These are phyloP conservation scores for Citropsis articulata DNA, from an alignment of 345 rosid genomes.

Conservation along the genomic window DNA sequence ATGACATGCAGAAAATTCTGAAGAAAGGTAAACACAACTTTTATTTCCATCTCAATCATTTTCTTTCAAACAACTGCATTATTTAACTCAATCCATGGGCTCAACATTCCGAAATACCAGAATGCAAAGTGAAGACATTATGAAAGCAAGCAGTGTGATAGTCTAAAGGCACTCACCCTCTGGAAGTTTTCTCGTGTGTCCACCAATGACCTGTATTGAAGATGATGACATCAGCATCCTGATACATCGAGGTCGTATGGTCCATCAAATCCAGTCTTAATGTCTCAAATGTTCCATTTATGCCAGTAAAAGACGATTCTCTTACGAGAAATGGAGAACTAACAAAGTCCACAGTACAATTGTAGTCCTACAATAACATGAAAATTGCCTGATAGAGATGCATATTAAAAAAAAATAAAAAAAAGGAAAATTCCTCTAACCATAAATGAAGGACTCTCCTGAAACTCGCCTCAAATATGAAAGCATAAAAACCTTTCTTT, in stretches of 20 bases:
- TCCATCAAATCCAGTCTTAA: conserved; percentile 88
- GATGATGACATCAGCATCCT: conserved; percentile 70
- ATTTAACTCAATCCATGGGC: background rate
- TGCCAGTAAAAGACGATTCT: conserved; percentile 54
- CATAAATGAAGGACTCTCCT: background rate
- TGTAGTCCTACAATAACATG: conserved; percentile 58
- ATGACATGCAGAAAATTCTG: background rate
- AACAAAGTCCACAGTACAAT: conserved; percentile 82
- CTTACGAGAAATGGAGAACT: conserved; percentile 80
- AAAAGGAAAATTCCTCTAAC: background rate
- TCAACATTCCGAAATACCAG: background rate
- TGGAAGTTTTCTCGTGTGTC: conserved; percentile 95
- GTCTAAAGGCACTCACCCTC: conserved; percentile 46
- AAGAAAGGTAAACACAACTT: background rate
- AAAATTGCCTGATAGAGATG: conserved; percentile 4
- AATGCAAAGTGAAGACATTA: background rate
- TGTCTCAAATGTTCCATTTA: conserved; percentile 62
- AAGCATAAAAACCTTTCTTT: conserved; percentile 80
- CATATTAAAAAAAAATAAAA: background rate
- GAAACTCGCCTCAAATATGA: conserved; percentile 70
- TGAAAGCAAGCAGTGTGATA: background rate
- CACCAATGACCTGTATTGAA: conserved; percentile 98
- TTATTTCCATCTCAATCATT: background rate
- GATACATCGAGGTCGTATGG: conserved; percentile 58
- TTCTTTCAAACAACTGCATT: background rate